Conservation (phyloP, 139 green algal species). For the Chlamydomonas applanata region DNA sequence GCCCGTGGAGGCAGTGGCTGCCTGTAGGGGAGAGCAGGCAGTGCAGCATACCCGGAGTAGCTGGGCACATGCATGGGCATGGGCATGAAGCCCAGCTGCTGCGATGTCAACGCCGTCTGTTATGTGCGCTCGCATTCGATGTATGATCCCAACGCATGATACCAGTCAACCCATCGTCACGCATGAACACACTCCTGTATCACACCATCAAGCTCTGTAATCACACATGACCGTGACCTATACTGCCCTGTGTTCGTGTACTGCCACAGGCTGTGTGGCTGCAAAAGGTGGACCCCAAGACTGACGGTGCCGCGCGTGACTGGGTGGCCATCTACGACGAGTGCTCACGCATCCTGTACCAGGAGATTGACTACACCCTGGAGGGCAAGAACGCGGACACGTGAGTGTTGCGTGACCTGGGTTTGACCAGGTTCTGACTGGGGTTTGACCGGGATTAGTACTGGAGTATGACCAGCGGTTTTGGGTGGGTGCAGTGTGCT, state of each 20-base stretch:
- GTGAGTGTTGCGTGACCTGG: too few relatives aligned
- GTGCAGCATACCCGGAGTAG: too few relatives aligned
- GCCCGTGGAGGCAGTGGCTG: too few relatives aligned
- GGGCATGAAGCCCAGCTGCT: too few relatives aligned
- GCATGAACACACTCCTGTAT: neutral
- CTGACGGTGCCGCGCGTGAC: constrained; percentile 93
- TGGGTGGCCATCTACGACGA: constrained; percentile 99
- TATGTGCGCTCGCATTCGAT: too few relatives aligned
- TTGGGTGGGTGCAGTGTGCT: too few relatives aligned
- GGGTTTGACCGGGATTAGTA: too few relatives aligned
- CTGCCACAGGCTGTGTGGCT: constrained; percentile 50
- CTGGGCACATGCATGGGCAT: neutral
- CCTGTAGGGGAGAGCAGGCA: neutral
- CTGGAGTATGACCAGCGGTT: too few relatives aligned
- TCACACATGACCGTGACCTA: too few relatives aligned
- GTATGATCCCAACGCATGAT: neutral
- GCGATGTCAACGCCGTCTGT: too few relatives aligned
- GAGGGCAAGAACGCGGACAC: constrained; percentile 88
- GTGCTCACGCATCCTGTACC: constrained; percentile 93
- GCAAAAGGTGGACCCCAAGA: constrained; percentile 89
- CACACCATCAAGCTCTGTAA: neutral
- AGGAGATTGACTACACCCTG: constrained; percentile 90
- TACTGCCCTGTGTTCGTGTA: neutral
- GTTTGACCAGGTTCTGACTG: too few relatives aligned
- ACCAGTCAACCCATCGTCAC: neutral